phyloP scores from a whole-genome alignment of 2,329 filamentous ascomycete genomes.

The Elsinoe arachidis region DNA sequence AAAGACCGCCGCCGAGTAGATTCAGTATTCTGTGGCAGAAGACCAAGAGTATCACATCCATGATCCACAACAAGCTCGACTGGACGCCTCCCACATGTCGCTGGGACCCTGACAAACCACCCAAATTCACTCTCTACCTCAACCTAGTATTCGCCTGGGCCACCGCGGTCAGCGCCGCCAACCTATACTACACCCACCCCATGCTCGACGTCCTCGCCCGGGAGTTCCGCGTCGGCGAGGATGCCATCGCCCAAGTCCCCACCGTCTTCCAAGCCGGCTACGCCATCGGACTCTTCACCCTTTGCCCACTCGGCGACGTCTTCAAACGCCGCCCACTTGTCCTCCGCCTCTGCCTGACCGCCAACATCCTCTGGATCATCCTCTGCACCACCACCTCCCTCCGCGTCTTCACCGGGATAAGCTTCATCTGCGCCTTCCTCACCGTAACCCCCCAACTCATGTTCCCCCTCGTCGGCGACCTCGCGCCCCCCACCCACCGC shows the following conservation, averaged over 20 bases:
- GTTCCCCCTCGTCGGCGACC: conserved; percentile 71
- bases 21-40: background rate
- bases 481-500: conserved; percentile 59
- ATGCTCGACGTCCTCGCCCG: conserved; percentile 66
- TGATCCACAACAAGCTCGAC: conserved; percentile 30
- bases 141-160: conserved; percentile 64
- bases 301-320: conserved; percentile 67
- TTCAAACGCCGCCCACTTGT: conserved; percentile 62
- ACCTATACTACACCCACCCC: conserved; percentile 74
- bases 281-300: conserved; percentile 62
- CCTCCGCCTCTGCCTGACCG: conserved; percentile 53
- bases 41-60: background rate
- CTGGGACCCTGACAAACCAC: conserved; percentile 58
- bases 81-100: conserved; percentile 60
- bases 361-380: conserved; percentile 48
- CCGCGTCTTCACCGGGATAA: conserved; percentile 57
- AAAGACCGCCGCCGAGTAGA: background rate
- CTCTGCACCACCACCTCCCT: conserved; percentile 62
- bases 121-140: conserved; percentile 56
- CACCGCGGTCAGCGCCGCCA: conserved; percentile 63
- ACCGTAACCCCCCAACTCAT: conserved; percentile 69
- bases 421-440: conserved; percentile 63
- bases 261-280: conserved; percentile 75
- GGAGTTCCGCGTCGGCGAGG: conserved; percentile 63
- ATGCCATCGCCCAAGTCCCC: conserved; percentile 58